A percentile compares a stretch with the other conserved stretches of the same genome.
Conservation (phyloP, 345 rosid species). For the Eucalyptus grandis region DNA sequence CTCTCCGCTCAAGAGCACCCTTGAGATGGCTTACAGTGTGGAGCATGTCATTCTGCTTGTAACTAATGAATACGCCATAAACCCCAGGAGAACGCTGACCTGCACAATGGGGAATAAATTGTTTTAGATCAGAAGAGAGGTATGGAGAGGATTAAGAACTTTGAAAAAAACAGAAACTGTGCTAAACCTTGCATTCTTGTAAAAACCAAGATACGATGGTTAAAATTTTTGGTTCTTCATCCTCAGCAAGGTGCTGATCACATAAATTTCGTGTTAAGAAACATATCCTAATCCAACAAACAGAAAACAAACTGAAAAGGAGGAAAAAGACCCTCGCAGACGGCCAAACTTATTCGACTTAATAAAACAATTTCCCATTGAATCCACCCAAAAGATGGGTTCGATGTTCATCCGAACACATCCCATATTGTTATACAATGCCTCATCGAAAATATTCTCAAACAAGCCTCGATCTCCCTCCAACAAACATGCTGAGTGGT, state of each 20-base stretch:
- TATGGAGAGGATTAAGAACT: background rate
- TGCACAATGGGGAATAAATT: background rate
- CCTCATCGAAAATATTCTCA: background rate
- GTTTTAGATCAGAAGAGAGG: background rate
- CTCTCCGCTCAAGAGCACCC: background rate
- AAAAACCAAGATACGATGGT: background rate
- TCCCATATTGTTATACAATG: background rate
- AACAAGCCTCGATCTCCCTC: background rate
- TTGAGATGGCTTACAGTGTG: background rate
- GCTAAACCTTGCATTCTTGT: background rate
- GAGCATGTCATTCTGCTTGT: background rate
- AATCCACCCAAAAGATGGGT: background rate
- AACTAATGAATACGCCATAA: background rate
- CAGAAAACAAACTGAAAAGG: background rate
- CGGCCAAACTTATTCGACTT: background rate
- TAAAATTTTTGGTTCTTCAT: background rate
- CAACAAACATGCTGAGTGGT: background rate
- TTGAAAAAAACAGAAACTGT: background rate
- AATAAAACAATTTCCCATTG: background rate
- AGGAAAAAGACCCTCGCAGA: background rate
- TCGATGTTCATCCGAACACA: background rate
- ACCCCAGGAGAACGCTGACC: background rate
- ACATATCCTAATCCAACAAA: background rate
- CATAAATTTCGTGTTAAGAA: background rate
- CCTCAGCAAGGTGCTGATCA: background rate